These are phyloP conservation scores for Lasiosphaeris hirsuta DNA, from an alignment of 495 filamentous ascomycete genomes.

Conservation along the genomic window DNA sequence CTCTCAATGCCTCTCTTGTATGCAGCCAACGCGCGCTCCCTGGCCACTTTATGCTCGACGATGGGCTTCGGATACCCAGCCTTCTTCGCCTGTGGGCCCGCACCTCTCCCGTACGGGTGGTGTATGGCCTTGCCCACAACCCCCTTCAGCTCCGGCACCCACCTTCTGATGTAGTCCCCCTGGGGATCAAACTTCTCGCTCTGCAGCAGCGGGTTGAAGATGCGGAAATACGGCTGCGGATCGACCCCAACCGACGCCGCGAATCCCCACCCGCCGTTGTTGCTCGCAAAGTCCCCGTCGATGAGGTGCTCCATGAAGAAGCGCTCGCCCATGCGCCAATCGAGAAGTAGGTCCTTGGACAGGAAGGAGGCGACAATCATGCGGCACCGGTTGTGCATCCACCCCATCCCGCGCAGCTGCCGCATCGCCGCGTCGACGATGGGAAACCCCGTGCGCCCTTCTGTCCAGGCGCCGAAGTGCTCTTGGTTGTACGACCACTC, in stretches of 20 bases:
- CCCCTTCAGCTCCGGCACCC: conserved; percentile 65
- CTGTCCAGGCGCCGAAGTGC: conserved; percentile 70
- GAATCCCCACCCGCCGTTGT: conserved; percentile 93
- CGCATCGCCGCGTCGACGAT: conserved; percentile 94
- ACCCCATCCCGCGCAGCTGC: conserved; percentile 66
- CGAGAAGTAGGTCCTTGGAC: conserved; percentile 78
- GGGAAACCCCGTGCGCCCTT: conserved; percentile 77
- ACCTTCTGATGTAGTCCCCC: conserved; percentile 67
- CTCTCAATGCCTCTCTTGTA: conserved; percentile 58
- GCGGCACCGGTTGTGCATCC: conserved; percentile 87
- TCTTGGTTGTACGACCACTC: conserved; percentile 71
- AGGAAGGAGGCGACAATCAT: conserved; percentile 90
- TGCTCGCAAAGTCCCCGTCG: conserved; percentile 89
- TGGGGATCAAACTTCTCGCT: conserved; percentile 76
- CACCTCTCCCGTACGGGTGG: conserved; percentile 70
- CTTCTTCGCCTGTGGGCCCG: conserved; percentile 54
- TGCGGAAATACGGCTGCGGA: conserved; percentile 87
- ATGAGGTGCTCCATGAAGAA: conserved; percentile 88
- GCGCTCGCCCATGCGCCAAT: conserved; percentile 86
- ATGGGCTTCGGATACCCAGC: conserved; percentile 71
- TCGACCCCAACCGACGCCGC: conserved; percentile 77
- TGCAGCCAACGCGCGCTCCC: conserved; percentile 62
- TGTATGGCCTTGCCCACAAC: conserved; percentile 61
- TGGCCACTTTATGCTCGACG: conserved; percentile 66
- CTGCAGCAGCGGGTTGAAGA: conserved; percentile 86